These are phyloP conservation scores for Calocybe indica DNA, from an alignment of 768 basidiomycete species.

Conservation along the genomic window DNA sequence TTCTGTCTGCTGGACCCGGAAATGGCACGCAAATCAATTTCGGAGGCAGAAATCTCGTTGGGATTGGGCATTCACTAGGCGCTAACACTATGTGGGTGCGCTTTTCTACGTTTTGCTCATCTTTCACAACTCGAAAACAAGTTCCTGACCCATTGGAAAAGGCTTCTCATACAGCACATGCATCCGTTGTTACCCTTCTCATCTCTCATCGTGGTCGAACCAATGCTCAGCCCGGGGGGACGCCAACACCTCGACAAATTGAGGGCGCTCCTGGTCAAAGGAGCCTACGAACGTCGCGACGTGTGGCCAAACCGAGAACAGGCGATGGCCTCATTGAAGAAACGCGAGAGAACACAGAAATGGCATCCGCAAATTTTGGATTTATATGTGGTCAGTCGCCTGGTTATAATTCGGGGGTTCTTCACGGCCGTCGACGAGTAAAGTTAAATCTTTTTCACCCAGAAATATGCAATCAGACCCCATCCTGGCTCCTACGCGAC, in stretches of 20 bases:
- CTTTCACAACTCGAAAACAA: background rate
- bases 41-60: constrained; percentile 43
- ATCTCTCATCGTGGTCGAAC: constrained; percentile 57
- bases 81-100: constrained; percentile 52
- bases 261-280: constrained; percentile 33
- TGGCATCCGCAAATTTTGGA: constrained; percentile 55
- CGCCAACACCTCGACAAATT: constrained; percentile 34
- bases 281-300: constrained; percentile 45
- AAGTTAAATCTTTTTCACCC: background rate
- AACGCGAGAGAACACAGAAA: constrained; percentile 23
- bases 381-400: constrained; percentile 44
- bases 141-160: constrained; percentile 12
- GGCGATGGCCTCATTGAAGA: constrained; percentile 31
- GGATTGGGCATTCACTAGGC: constrained; percentile 66
- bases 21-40: constrained; percentile 42
- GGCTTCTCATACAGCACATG: constrained; percentile 48
- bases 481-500: constrained; percentile 24
- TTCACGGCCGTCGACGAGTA: no score
- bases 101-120: background rate
- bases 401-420: background rate
- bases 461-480: constrained; percentile 43
- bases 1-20: constrained; percentile 37
- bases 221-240: constrained; percentile 51
- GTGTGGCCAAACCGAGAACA: constrained; percentile 43
- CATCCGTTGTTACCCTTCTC: constrained; percentile 38